phyloP scores from a whole-genome alignment of 768 basidiomycete species.

The Leccinum pellstonianum region DNA sequence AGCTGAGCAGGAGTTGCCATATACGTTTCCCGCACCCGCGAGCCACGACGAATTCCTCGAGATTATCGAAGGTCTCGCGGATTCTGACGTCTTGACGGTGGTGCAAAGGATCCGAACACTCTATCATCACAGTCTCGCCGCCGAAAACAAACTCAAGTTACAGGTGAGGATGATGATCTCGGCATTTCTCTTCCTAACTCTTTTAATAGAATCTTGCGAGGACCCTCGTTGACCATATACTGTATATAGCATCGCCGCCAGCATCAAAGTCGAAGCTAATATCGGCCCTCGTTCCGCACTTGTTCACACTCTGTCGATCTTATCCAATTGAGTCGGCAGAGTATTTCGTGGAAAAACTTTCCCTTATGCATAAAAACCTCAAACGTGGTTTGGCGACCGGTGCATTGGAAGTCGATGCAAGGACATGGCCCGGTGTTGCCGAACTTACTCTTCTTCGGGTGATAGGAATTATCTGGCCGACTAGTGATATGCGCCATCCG shows the following conservation, averaged over 20 bases:
- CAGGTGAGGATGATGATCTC: conserved; percentile 54
- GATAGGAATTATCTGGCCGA: conserved; percentile 84
- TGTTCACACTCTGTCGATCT: conserved; percentile 71
- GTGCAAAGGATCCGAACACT: conserved; percentile 88
- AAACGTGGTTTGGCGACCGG: conserved; percentile 76
- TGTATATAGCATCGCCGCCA: conserved; percentile 69
- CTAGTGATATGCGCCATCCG: conserved; percentile 90
- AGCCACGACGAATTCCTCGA: conserved; percentile 89
- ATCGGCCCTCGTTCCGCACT: conserved; percentile 69
- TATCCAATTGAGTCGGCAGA: conserved; percentile 82
- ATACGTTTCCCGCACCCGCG: conserved; percentile 86
- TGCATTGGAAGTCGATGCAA: conserved; percentile 54
- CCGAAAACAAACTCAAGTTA: conserved; percentile 89
- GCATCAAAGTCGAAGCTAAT: conserved; percentile 59
- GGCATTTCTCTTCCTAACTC: background rate
- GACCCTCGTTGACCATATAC: conserved; percentile 85
- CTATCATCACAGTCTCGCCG: conserved; percentile 88
- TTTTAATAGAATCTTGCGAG: conserved; percentile 59
- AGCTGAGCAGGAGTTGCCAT: conserved; percentile 72
- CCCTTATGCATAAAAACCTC: conserved; percentile 93
- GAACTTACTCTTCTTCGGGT: conserved; percentile 82
- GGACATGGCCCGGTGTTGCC: conserved; percentile 85
- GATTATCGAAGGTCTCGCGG: conserved; percentile 67
- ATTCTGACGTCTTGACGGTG: conserved; percentile 73
- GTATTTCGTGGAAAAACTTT: conserved; percentile 77